Base-by-base conservation (phyloP, 768 basidiomycete genomes). In the Leucocoprinus sp. region DNA sequence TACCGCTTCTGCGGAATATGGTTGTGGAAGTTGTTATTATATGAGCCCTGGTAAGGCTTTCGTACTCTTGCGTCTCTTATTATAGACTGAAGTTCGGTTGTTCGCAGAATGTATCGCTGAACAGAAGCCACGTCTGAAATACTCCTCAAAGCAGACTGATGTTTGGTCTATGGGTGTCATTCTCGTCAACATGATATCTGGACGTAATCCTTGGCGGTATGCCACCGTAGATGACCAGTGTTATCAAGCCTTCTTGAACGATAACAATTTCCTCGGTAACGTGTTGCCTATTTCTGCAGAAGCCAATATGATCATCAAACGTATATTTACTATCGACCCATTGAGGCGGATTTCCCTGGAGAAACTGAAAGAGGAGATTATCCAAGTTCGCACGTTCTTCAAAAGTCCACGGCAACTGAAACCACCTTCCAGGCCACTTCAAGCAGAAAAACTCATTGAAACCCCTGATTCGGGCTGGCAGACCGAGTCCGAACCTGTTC, bases 161-260 rank as follows among this genome's bases (percentile, higher is more conserved):
- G 71, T 84, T 48, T 86, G 84, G 84, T 71, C 84, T 6, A 61
- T 86, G 18, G 84, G 83, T 15, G 73, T 95, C 50, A 84, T 95
- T 51, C 72, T 95, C 44, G 72, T 84, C 53, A 93, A 90, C 61
- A 76, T 95, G 65, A 78, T 85, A 37, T 81, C 81, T 44, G 81
- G 82, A 14, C 74, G 83, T 19, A 82, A 80, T 53, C 85, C 86
- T 8, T 93, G 90, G 91, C 69, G 74, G 42, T 72, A 75, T 53
- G 86, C 88, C 3, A 75, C 69, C 53, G 69, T 68, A 50, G 71
- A 63, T 22, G 87, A 92, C 64, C 74, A 76, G 40, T 80, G 76
- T 48, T 92, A 83, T 66, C 57, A 67, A 7, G 72, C 76, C 11
- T 92, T 71, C 66, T 60, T 84, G 48, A 64, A 71, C 50, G 69